These are phyloP conservation scores for Zoysia japonica DNA, from an alignment of 176 grass and related monocot species.

Conservation along the genomic window DNA sequence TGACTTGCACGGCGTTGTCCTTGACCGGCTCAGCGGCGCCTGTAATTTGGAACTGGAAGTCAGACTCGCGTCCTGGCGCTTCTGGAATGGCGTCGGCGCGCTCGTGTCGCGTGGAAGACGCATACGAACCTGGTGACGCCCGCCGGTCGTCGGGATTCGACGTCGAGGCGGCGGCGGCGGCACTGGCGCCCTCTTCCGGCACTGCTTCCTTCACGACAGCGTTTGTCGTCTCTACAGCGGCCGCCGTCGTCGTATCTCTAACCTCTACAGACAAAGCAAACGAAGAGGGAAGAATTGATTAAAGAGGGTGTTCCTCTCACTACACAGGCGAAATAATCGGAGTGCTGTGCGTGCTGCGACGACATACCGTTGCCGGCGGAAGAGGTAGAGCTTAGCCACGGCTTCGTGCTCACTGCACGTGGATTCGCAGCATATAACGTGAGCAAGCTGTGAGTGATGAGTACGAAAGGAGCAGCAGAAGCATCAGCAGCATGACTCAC, in stretches of 20 bases:
- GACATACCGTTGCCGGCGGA: not conserved
- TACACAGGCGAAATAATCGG: not conserved
- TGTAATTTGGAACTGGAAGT: not conserved
- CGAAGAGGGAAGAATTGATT: not conserved
- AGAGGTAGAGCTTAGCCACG: not conserved
- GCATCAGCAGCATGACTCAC: slow-evolving; percentile 6
- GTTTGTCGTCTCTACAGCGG: not conserved
- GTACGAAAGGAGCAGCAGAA: not conserved
- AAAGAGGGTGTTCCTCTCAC: not conserved
- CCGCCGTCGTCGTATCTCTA: slow-evolving; percentile 30
- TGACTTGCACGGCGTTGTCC: slow-evolving; percentile 25
- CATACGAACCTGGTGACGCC: slow-evolving; percentile 10
- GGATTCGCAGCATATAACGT: not conserved
- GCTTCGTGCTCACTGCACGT: not conserved
- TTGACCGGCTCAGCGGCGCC: not conserved
- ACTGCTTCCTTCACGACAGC: not conserved
- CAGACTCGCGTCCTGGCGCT: not conserved
- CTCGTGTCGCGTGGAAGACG: not conserved
- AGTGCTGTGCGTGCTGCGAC: not conserved
- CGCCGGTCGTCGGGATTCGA: slow-evolving; percentile 4
- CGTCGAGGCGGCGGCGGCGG: not conserved
- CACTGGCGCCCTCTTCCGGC: slow-evolving; percentile 5
- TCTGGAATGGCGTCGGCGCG: not conserved
- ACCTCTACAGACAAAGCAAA: slow-evolving; percentile 14
- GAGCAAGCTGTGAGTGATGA: not conserved